Percentiles rank a stretch among this genome's conserved stretches.
Evolutionary conservation across 2,329 filamentous ascomycete genomes (phyloP).

Genomic region (Rutstroemia sp.): DNA sequence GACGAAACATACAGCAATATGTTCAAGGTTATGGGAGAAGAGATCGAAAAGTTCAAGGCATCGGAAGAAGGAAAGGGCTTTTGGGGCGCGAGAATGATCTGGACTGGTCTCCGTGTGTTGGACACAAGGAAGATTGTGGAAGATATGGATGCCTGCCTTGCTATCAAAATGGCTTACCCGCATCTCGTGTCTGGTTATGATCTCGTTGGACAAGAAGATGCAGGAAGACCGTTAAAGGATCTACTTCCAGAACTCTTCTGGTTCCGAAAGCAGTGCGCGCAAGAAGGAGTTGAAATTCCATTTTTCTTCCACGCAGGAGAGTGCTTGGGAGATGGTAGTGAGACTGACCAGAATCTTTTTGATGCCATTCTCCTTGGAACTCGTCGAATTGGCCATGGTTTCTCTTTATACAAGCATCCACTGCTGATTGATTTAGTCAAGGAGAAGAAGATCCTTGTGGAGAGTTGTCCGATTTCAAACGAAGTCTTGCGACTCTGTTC

Average conservation of each 20-base stretch:
- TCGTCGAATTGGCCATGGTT: constrained; percentile 81
- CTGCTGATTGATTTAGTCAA: constrained; percentile 83
- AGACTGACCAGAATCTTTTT: constrained; percentile 74
- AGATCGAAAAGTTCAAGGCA: constrained; percentile 66
- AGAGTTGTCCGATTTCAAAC: constrained; percentile 87
- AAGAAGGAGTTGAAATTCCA: constrained; percentile 73
- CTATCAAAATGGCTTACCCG: constrained; percentile 71
- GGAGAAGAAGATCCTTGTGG: constrained; percentile 78
- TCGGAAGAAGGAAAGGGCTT: constrained; percentile 66
- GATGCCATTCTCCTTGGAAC: constrained; percentile 84
- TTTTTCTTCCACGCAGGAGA: constrained; percentile 95
- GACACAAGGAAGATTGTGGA: constrained; percentile 61
- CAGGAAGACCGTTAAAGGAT: constrained; percentile 67
- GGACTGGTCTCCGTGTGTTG: constrained; percentile 64
- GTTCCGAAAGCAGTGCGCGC: constrained; percentile 80
- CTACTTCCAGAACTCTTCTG: constrained; percentile 82
- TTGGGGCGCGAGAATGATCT: constrained; percentile 80
- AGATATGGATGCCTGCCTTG: constrained; percentile 82
- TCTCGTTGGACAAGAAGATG: constrained; percentile 80
- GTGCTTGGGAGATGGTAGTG: constrained; percentile 70
- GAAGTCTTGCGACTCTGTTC: constrained; percentile 75
- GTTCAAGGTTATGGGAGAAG: constrained; percentile 68
- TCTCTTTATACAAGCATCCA: constrained; percentile 86
- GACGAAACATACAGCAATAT: constrained; percentile 63
- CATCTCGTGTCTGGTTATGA: constrained; percentile 82